Evolutionary conservation across 106 monocot species (phyloP).

Genomic region (Hemerocallis citrina): DNA sequence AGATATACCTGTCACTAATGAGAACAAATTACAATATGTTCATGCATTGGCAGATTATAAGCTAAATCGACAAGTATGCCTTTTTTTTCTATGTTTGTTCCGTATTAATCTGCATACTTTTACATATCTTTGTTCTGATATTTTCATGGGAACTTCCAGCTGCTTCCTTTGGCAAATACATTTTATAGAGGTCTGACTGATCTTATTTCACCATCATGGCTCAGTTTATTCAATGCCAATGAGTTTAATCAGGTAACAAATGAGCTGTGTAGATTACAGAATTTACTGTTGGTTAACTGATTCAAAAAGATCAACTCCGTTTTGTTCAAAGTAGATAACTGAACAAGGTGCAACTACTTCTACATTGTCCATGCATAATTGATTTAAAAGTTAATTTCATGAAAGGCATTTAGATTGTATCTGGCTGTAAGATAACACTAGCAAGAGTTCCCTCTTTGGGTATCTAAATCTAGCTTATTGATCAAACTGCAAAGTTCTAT

Average conservation of each 20-base stretch:
- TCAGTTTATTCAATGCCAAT: conserved; percentile 94
- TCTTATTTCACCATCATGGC: conserved; percentile 89
- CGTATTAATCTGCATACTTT: neutral
- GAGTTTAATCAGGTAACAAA: conserved; percentile 93
- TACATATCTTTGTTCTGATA: neutral
- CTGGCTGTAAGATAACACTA: no score
- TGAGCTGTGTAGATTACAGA: neutral
- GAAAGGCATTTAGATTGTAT: neutral
- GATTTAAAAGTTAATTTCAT: neutral
- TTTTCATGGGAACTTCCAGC: conserved; percentile 36
- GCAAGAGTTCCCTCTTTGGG: neutral
- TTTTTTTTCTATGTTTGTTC: neutral
- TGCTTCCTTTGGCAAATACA: conserved; percentile 90
- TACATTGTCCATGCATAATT: neutral
- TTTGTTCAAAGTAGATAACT: neutral
- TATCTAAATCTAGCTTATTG: neutral
- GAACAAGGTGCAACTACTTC: neutral
- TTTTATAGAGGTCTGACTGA: conserved; percentile 86
- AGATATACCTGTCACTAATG: conserved; percentile 65
- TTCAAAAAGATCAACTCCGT: neutral
- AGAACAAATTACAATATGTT: conserved; percentile 90
- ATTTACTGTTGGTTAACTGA: neutral
- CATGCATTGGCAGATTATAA: conserved; percentile 95
- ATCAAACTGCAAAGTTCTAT: neutral
- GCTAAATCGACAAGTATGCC: conserved; percentile 75